phyloP scores from a whole-genome alignment of 371 early-diverging fungal species.

The Batrachochytrium dendrobatidis region DNA sequence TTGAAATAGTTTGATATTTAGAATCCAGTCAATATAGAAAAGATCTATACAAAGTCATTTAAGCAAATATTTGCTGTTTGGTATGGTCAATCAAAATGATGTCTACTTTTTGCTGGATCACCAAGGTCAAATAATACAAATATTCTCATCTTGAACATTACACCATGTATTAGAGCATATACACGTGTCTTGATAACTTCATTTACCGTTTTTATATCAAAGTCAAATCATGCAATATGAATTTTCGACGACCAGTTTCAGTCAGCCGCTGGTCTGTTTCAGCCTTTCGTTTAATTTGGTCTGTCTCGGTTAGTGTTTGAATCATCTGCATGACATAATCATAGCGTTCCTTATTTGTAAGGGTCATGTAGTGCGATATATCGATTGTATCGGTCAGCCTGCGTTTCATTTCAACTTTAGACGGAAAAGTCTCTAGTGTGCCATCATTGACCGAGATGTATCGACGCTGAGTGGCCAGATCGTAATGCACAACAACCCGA shows the following conservation, averaged over 20 bases:
- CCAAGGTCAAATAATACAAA: too few relatives aligned
- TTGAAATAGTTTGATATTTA: too few relatives aligned
- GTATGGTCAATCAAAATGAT: too few relatives aligned
- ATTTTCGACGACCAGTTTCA: slow-evolving; percentile 19
- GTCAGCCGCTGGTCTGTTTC: slow-evolving; percentile 12
- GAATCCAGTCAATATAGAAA: too few relatives aligned
- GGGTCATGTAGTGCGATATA: slow-evolving; percentile 24
- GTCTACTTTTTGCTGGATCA: too few relatives aligned
- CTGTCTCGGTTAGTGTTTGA: slow-evolving; percentile 21
- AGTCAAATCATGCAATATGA: slow-evolving; percentile 32
- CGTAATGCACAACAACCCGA: slow-evolving; percentile 76
- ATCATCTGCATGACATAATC: slow-evolving; percentile 29
- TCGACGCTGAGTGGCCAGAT: slow-evolving; percentile 64
- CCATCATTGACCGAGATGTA: slow-evolving; percentile 65
- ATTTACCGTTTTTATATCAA: too few relatives aligned
- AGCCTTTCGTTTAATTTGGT: slow-evolving; percentile 12
- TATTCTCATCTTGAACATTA: too few relatives aligned
- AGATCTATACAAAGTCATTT: too few relatives aligned
- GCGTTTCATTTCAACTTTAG: slow-evolving; percentile 27
- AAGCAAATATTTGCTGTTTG: too few relatives aligned
- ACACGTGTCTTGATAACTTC: too few relatives aligned
- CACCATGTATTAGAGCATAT: too few relatives aligned
- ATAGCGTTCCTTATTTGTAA: slow-evolving; percentile 22
- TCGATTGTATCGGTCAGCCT: slow-evolving; percentile 31
- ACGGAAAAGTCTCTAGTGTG: slow-evolving; percentile 25